phyloP scores from a whole-genome alignment of 2,329 filamentous ascomycete genomes.

The Sordariomycetes sp. region DNA sequence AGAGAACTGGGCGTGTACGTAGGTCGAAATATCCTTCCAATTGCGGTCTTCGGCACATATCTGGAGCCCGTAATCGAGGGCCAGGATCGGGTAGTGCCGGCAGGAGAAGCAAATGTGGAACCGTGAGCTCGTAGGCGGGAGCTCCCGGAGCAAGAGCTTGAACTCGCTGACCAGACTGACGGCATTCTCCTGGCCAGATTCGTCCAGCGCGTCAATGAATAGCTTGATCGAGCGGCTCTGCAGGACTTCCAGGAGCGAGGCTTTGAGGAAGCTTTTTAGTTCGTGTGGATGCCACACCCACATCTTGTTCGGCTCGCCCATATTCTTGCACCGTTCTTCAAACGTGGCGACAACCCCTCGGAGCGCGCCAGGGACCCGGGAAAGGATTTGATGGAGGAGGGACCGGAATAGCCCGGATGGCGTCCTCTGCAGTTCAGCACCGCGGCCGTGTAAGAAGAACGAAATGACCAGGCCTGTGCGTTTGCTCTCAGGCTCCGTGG shows the following conservation, averaged over 20 bases:
- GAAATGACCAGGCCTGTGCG: conserved; percentile 11
- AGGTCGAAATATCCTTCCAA: conserved; percentile 12
- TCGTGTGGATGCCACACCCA: conserved; percentile 17
- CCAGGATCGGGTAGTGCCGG: conserved; percentile 18
- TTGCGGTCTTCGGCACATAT: conserved; percentile 21
- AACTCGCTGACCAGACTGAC: conserved; percentile 10
- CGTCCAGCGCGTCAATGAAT: conserved; percentile 24
- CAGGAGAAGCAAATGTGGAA: conserved; percentile 19
- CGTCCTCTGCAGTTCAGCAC: conserved; percentile 18
- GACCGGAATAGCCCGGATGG: conserved; percentile 23
- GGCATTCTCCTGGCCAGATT: conserved; percentile 17
- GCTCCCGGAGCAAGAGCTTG: conserved; percentile 10
- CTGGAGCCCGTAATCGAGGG: conserved; percentile 9
- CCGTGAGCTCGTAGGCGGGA: conserved; percentile 4
- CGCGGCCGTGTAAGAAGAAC: conserved; percentile 16
- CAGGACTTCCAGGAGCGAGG: conserved; percentile 11
- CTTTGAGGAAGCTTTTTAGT: conserved; percentile 11
- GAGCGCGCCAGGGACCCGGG: conserved; percentile 11
- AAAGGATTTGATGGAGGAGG: conserved; percentile 20
- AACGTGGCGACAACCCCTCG: conserved; percentile 11
- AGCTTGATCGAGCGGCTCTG: conserved; percentile 9
- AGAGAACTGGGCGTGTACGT: conserved; percentile 13
- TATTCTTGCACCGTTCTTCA: neutral
- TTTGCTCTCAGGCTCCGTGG: no score
- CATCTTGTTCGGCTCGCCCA: conserved; percentile 8